Base-by-base conservation (phyloP, 2,329 filamentous ascomycete species). In the Fusarium anguioides region DNA sequence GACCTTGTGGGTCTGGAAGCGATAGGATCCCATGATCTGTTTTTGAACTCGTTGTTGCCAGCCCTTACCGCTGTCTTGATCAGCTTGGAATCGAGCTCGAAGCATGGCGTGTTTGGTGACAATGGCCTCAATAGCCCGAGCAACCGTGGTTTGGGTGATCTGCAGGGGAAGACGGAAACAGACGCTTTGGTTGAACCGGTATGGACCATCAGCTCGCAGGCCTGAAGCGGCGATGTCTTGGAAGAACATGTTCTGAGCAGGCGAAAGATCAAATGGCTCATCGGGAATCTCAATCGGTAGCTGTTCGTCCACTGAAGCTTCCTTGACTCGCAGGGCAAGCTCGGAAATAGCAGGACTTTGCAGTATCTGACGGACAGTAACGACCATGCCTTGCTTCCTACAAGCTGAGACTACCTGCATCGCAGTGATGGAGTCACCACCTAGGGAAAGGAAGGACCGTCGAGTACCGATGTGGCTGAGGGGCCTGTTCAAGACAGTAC, bases 341-440 rank as follows among this genome's bases (percentile, higher is more conserved):
- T 44, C 36, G 3, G 26, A 51, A 0, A 48, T 48, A 0, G 48
- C 26, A 3, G 48, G 48, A 4, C 48, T 42, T 4, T 48, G 46
- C 3, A 48, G n/a, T 9, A 40, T 48, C 9, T 48, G 46, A 0
- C 46, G 46, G 4, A 54, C 51, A 1, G 42, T 49, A 4, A 54
- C 33, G 4, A 29, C 4, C 4, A 54, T 17, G 1, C 51, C 51
- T 8, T 37, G 18, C 1, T 54, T 47, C n/a, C 51, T 33, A 31
- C 31, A 47, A 3, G 51, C 44, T 24, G 51, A 47, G 4, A 54
- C 51, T 21, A 49, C 31, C 12, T 54, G 44, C 51, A 54, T 54
- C 7, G 51, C 51, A 11, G 51, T 48, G 8, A 54, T 49, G 5
- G 51, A 54, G 26, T 54, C 51, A 9, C 51, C 51, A 2, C 51